Conservation (phyloP, 345 rosid genomes). For the Citrus inodora region DNA sequence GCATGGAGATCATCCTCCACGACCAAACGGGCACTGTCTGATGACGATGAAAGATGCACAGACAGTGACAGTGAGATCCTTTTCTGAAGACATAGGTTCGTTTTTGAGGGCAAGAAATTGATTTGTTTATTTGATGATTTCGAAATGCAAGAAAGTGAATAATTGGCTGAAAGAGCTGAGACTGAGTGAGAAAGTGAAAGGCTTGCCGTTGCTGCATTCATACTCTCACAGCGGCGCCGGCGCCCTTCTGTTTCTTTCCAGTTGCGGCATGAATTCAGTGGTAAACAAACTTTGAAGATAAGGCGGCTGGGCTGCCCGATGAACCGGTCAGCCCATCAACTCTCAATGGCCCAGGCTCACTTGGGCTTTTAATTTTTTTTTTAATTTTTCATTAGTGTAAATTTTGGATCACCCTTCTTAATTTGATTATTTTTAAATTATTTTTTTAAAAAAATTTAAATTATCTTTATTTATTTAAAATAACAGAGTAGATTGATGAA, state of each 20-base stretch:
- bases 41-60: slow-evolving; percentile 7
- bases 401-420: no score
- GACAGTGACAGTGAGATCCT: neutral
- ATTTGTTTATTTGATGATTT: neutral
- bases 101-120: neutral
- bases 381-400: no score
- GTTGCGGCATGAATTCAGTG: no score
- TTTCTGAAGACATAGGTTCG: neutral
- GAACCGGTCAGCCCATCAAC: neutral
- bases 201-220: neutral
- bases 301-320: neutral
- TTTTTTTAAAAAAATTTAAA: no score
- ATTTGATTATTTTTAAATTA: no score
- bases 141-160: neutral
- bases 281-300: neutral
- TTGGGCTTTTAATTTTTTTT: neutral
- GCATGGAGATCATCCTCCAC: slow-evolving; percentile 49
- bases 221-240: neutral
- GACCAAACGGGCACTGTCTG: slow-evolving; percentile 7
- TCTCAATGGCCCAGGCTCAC: neutral
- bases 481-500: no score
- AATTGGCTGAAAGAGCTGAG: neutral
- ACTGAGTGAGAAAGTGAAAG: neutral
- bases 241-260: neutral
- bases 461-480: no score